These are phyloP conservation scores for Jaenimonas drosophilae DNA, from an alignment of 208 protist species.

Conservation along the genomic window DNA sequence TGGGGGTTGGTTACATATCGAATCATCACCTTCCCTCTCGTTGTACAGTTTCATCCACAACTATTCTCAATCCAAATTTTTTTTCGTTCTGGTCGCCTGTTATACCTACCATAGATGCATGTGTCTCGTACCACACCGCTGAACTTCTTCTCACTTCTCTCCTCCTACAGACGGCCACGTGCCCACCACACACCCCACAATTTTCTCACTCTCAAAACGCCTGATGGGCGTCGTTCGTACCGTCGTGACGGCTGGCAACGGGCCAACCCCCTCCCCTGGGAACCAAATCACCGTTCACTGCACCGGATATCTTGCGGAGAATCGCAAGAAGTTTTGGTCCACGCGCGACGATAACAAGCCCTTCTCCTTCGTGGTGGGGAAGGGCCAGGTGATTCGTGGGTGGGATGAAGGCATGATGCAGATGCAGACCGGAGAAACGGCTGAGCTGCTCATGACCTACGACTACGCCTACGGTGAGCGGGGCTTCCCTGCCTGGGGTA, in stretches of 20 bases:
- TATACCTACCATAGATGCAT: too few relatives aligned
- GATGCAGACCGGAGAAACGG: conserved; percentile 76
- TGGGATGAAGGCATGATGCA: conserved; percentile 92
- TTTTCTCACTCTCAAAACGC: conserved; percentile 4
- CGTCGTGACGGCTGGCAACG: conserved; percentile 53
- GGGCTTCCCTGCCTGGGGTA: conserved; percentile 87
- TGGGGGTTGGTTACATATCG: too few relatives aligned
- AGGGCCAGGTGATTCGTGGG: conserved; percentile 91
- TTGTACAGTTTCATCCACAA: too few relatives aligned
- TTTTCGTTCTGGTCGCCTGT: too few relatives aligned
- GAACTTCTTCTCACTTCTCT: not conserved
- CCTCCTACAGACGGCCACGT: not conserved
- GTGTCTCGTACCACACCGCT: too few relatives aligned
- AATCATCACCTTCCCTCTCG: too few relatives aligned
- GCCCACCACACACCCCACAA: conserved; percentile 2
- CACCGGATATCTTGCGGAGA: conserved; percentile 80
- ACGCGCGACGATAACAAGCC: conserved; percentile 75
- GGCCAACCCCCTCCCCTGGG: conserved; percentile 39
- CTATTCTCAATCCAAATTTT: too few relatives aligned
- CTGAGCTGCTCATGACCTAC: conserved; percentile 65
- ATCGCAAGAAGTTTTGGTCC: conserved; percentile 86
- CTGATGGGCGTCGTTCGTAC: conserved; percentile 67
- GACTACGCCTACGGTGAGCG: conserved; percentile 81
- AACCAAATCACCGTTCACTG: conserved; percentile 83
- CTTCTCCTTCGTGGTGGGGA: conserved; percentile 88